A percentile compares a stretch with the other conserved stretches of the same genome.
Evolutionary conservation across 1,139 yeast genomes (phyloP).

Genomic region (Nakaseomyces glabratus): DNA sequence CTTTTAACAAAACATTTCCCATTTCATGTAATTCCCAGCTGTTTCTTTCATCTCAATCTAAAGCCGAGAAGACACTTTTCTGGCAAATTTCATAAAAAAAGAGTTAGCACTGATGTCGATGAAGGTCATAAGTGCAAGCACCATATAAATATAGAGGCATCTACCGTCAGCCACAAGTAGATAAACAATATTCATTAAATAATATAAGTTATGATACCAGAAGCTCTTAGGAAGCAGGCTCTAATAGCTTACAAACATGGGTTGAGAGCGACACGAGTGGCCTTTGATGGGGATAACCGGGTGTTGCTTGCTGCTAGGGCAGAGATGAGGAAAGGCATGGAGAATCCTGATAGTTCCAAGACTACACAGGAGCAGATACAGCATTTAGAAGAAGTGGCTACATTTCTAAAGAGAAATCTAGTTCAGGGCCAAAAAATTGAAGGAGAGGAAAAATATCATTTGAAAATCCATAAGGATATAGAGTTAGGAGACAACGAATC

Average conservation of each 20-base stretch:
- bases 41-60: no score
- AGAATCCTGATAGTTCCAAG: constrained; percentile 30
- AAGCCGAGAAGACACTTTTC: no score
- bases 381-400: constrained; percentile 61
- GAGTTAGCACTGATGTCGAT: no score
- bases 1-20: no score
- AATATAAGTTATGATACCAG: constrained; percentile 4
- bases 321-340: constrained; percentile 56
- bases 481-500: constrained; percentile 86
- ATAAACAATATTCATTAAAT: no score
- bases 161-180: no score
- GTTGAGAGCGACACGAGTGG: constrained; percentile 59
- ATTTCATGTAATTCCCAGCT: no score
- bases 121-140: no score
- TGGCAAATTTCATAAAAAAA: no score
- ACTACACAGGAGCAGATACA: constrained; percentile 44
- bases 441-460: constrained; percentile 35
- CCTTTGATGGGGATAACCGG: constrained; percentile 49
- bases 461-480: constrained; percentile 70
- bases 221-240: constrained; percentile 25
- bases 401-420: constrained; percentile 58
- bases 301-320: constrained; percentile 55
- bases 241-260: constrained; percentile 58
- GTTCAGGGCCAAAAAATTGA: constrained; percentile 69
- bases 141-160: no score